These are phyloP conservation scores for Coleophoma eucalyptorum DNA, from an alignment of 2,329 filamentous ascomycete species.

Conservation along the genomic window DNA sequence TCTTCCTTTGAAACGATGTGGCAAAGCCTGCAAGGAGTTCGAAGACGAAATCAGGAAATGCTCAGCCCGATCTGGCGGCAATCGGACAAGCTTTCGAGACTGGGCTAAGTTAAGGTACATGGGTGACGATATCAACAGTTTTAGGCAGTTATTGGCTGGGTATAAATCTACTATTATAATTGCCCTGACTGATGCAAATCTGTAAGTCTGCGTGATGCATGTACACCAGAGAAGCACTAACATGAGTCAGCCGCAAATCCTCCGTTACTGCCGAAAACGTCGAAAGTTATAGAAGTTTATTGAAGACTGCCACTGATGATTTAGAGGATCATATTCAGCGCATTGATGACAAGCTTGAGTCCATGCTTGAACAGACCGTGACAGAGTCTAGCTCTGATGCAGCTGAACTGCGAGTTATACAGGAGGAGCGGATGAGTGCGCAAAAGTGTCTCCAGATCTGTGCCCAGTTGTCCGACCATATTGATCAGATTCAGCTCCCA, in stretches of 20 bases:
- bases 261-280: slow-evolving; percentile 26
- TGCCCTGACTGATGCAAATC: slow-evolving; percentile 34
- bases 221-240: slow-evolving; percentile 8
- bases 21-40: slow-evolving; percentile 38
- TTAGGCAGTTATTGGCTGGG: slow-evolving; percentile 32
- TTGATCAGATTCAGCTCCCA: slow-evolving; percentile 22
- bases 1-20: slow-evolving; percentile 36
- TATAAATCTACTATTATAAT: slow-evolving; percentile 39
- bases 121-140: slow-evolving; percentile 38
- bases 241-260: slow-evolving; percentile 27
- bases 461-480: slow-evolving; percentile 26
- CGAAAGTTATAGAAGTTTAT: slow-evolving; percentile 28
- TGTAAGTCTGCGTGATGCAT: slow-evolving; percentile 29
- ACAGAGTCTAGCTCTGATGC: slow-evolving; percentile 19
- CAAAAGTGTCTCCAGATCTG: slow-evolving; percentile 31
- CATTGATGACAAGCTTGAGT: slow-evolving; percentile 25
- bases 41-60: slow-evolving; percentile 31
- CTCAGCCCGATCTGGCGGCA: slow-evolving; percentile 27
- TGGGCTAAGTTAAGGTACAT: slow-evolving; percentile 41
- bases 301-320: slow-evolving; percentile 28
- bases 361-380: slow-evolving; percentile 13
- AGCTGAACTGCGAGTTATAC: slow-evolving; percentile 22
- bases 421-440: slow-evolving; percentile 30
- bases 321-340: slow-evolving; percentile 29
- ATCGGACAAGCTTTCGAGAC: slow-evolving; percentile 37